Conservation (phyloP, 495 filamentous ascomycete species). For the Penicillium cosmopolitanum region DNA sequence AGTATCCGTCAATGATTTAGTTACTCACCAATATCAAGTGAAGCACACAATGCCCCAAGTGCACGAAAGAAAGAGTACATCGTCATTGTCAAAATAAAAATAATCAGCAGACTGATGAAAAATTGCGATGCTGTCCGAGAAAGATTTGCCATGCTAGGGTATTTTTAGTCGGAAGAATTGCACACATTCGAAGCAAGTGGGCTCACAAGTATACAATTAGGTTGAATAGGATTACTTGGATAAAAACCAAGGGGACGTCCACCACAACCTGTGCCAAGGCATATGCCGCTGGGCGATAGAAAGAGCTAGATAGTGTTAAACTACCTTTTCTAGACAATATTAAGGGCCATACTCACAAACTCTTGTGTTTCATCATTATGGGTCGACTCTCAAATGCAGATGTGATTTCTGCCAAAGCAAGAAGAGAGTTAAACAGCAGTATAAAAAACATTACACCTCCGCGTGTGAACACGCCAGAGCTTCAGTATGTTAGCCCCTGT, state of each 20-base stretch:
- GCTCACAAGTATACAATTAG: constrained; percentile 71
- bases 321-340: not conserved
- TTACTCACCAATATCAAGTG: constrained; percentile 58
- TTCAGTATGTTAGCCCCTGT: constrained; percentile 13
- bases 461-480: constrained; percentile 49
- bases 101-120: constrained; percentile 74
- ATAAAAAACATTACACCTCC: constrained; percentile 72
- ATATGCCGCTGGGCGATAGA: constrained; percentile 81
- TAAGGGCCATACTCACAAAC: constrained; percentile 47
- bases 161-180: constrained; percentile 19
- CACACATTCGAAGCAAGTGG: no score
- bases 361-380: constrained; percentile 82
- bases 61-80: constrained; percentile 82
- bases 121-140: constrained; percentile 74
- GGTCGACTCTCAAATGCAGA: constrained; percentile 69
- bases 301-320: constrained; percentile 48
- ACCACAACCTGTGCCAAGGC: constrained; percentile 76
- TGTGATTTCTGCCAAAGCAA: constrained; percentile 77
- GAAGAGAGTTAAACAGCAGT: constrained; percentile 78
- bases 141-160: constrained; percentile 58
- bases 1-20: not conserved
- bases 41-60: constrained; percentile 64
- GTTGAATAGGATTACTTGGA: constrained; percentile 73
- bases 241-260: constrained; percentile 71
- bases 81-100: constrained; percentile 65